Evolutionary conservation across 768 basidiomycete genomes (phyloP).

Genomic region (Naganishia kalamii): DNA sequence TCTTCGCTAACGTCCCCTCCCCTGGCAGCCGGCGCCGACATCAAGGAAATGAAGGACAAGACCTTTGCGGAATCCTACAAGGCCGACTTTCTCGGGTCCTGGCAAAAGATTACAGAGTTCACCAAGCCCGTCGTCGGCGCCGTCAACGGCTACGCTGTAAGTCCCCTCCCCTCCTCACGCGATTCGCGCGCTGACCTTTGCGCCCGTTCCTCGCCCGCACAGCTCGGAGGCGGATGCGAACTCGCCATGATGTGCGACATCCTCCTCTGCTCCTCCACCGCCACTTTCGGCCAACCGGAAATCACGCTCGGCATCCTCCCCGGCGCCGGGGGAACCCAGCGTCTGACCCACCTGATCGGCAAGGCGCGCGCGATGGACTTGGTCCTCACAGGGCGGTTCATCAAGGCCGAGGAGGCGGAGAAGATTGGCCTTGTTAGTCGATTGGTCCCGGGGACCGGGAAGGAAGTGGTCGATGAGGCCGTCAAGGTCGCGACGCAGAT

Average conservation of each 20-base stretch:
- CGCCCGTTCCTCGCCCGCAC: neutral
- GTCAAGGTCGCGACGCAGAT: constrained; percentile 70
- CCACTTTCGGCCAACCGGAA: constrained; percentile 92
- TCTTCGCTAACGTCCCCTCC: neutral
- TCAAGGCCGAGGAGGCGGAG: constrained; percentile 74
- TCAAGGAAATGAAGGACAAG: constrained; percentile 99
- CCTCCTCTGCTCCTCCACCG: constrained; percentile 80
- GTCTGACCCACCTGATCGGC: constrained; percentile 74
- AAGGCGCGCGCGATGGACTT: constrained; percentile 94
- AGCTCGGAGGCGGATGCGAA: constrained; percentile 97
- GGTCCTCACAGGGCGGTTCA: constrained; percentile 75
- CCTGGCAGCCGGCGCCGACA: constrained; percentile 80
- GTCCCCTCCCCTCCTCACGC: constrained; percentile 22
- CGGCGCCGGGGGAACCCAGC: constrained; percentile 88
- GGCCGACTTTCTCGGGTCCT: constrained; percentile 71
- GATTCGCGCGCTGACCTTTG: neutral
- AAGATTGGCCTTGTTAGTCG: constrained; percentile 80
- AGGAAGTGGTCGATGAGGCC: constrained; percentile 82
- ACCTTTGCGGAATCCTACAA: constrained; percentile 81
- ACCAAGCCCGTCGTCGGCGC: constrained; percentile 94
- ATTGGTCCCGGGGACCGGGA: constrained; percentile 63
- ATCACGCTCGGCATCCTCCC: constrained; percentile 93
- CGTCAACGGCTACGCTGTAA: constrained; percentile 81
- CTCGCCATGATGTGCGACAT: constrained; percentile 86
- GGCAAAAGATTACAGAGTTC: constrained; percentile 65